Percentiles rank a stretch among this genome's conserved stretches.
These are phyloP conservation scores for Ustilago trichophora DNA, from an alignment of 1,284 basidiomycete species.

Conservation along the genomic window DNA sequence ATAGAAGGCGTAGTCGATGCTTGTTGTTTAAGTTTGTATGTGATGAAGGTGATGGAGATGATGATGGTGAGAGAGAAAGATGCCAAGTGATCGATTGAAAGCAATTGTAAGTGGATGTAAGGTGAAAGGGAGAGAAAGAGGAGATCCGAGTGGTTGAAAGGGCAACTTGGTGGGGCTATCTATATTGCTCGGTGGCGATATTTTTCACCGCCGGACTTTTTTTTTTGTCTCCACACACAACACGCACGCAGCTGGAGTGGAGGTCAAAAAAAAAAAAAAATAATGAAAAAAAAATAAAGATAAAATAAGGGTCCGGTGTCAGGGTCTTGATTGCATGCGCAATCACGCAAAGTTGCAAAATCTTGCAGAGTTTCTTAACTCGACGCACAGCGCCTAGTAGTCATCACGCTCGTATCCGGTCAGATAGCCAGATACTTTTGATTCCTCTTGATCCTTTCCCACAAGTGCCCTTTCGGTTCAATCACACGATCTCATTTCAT, in stretches of 20 bases:
- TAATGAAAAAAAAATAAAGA: background rate
- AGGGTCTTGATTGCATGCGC: conserved; percentile 2
- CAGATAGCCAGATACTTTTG: too few relatives aligned
- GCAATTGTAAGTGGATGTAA: too few relatives aligned
- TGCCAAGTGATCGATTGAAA: background rate
- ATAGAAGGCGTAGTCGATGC: too few relatives aligned
- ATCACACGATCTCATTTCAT: too few relatives aligned
- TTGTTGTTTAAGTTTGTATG: too few relatives aligned
- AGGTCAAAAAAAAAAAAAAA: conserved; percentile 2
- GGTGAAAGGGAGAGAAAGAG: background rate
- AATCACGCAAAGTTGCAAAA: conserved; percentile 12
- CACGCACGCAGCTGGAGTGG: conserved; percentile 1
- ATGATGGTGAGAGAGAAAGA: conserved; percentile 9
- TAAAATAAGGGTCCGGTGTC: background rate
- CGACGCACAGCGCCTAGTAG: background rate
- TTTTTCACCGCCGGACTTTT: background rate
- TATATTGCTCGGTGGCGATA: conserved; percentile 12
- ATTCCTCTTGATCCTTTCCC: too few relatives aligned
- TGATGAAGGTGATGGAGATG: too few relatives aligned
- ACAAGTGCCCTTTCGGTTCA: too few relatives aligned
- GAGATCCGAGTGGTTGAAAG: background rate
- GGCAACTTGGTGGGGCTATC: conserved; percentile 3
- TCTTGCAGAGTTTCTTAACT: conserved; percentile 3
- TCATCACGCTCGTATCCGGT: background rate
- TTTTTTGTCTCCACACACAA: background rate